These are phyloP conservation scores for Ascochyta fabae DNA, from an alignment of 2,329 filamentous ascomycete genomes.

Conservation along the genomic window DNA sequence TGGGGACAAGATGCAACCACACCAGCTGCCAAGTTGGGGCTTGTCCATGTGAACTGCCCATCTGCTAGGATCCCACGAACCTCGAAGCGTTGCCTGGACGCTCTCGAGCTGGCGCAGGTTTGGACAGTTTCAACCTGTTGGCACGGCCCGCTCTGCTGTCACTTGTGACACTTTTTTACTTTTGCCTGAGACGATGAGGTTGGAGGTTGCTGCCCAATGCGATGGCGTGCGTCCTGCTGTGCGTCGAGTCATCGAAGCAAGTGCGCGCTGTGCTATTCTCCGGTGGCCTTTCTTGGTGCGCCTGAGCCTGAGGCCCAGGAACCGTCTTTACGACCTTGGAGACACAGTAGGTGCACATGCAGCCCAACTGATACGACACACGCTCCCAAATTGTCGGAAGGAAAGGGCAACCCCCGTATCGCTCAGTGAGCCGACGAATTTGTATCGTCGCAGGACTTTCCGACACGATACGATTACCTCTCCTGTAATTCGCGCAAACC, in stretches of 20 bases:
- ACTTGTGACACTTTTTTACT: slow-evolving; percentile 7
- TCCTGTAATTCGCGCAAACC: slow-evolving; percentile 28
- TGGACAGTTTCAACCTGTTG: neutral
- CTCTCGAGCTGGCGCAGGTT: slow-evolving; percentile 13
- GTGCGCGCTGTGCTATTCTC: neutral
- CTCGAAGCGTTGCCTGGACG: slow-evolving; percentile 26
- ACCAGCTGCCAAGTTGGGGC: slow-evolving; percentile 34
- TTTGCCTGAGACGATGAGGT: slow-evolving; percentile 3
- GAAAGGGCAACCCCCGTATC: neutral
- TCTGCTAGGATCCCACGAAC: slow-evolving; percentile 26
- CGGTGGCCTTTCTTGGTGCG: neutral
- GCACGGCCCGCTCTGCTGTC: neutral
- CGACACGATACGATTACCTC: slow-evolving; percentile 21
- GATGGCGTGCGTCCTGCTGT: slow-evolving; percentile 6
- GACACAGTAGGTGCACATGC: neutral
- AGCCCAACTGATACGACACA: neutral
- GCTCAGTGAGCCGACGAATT: neutral
- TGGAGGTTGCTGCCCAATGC: slow-evolving; percentile 9
- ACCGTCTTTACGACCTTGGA: neutral
- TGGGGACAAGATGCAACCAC: slow-evolving; percentile 36
- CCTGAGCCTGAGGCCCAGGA: neutral
- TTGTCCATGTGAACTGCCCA: slow-evolving; percentile 41
- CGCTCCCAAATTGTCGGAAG: neutral
- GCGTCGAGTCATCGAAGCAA: slow-evolving; percentile 3
- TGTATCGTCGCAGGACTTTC: slow-evolving; percentile 17